phyloP scores from a whole-genome alignment of 106 monocot genomes.

The Dendrobium nobile region DNA sequence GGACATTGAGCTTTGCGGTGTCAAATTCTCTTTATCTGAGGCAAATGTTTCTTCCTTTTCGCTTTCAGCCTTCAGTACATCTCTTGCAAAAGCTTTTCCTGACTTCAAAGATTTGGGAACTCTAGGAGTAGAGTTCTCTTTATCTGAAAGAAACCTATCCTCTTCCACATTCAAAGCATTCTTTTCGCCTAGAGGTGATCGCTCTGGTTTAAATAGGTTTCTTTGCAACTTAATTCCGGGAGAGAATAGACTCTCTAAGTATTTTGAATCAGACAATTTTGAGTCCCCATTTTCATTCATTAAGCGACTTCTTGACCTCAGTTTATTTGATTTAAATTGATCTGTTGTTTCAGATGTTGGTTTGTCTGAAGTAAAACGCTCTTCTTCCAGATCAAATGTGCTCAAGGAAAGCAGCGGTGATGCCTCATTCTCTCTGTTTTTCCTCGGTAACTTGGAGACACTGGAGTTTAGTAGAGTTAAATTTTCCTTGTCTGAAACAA shows the following conservation, averaged over 20 bases:
- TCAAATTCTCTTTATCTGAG: constrained; percentile 29
- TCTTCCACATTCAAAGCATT: background rate
- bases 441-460: background rate
- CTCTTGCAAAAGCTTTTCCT: background rate
- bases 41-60: constrained; percentile 10
- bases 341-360: background rate
- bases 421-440: background rate
- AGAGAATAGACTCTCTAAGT: background rate
- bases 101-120: background rate
- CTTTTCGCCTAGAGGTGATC: background rate
- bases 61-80: background rate
- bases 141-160: constrained; percentile 18
- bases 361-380: background rate
- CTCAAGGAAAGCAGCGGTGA: background rate
- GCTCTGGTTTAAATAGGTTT: background rate
- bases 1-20: constrained; percentile 13
- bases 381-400: background rate
- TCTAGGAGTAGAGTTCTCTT: constrained; percentile 26
- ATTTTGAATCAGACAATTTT: background rate
- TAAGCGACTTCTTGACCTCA: background rate
- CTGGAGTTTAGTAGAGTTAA: constrained; percentile 4
- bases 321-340: background rate
- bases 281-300: background rate
- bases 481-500: constrained; percentile 14
- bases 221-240: background rate